phyloP scores from a whole-genome alignment of 2,329 filamentous ascomycete genomes.

The Diaporthe aspalathi region DNA sequence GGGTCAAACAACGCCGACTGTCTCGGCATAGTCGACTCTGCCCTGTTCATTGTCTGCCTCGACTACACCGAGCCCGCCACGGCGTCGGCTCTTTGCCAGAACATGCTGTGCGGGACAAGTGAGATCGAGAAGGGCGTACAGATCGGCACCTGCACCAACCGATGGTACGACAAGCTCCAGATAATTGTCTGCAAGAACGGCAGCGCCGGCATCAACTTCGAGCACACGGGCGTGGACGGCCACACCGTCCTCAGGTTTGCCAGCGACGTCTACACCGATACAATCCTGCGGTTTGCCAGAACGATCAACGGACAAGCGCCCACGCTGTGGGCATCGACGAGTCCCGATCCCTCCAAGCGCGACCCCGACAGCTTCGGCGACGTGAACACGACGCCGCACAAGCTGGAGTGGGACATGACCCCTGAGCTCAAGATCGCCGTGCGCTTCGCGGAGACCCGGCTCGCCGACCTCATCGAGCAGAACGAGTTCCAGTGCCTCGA shows the following conservation, averaged over 20 bases:
- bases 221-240: slow-evolving; percentile 97
- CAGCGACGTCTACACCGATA: slow-evolving; percentile 96
- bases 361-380: slow-evolving; percentile 93
- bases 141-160: slow-evolving; percentile 96
- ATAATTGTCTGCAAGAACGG: slow-evolving; percentile 99
- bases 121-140: slow-evolving; percentile 93
- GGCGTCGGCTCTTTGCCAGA: slow-evolving; percentile 89
- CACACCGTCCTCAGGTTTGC: slow-evolving; percentile 97
- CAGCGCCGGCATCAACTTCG: slow-evolving; percentile 98
- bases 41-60: slow-evolving; percentile 90
- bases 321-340: slow-evolving; percentile 89
- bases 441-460: slow-evolving; percentile 92
- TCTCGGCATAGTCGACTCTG: slow-evolving; percentile 93
- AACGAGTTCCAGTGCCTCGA: slow-evolving; percentile 96
- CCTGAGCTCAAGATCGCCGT: slow-evolving; percentile 91
- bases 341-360: slow-evolving; percentile 91
- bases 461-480: slow-evolving; percentile 94
- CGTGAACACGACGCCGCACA: slow-evolving; percentile 92
- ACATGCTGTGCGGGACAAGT: slow-evolving; percentile 97
- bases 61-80: slow-evolving; percentile 90
- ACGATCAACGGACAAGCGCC: slow-evolving; percentile 96
- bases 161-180: slow-evolving; percentile 99
- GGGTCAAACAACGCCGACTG: slow-evolving; percentile 96
- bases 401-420: slow-evolving; percentile 97
- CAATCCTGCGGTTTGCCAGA: slow-evolving; percentile 92